Conservation (phyloP, 495 filamentous ascomycete genomes). For the Lasiosphaeria hispida region DNA sequence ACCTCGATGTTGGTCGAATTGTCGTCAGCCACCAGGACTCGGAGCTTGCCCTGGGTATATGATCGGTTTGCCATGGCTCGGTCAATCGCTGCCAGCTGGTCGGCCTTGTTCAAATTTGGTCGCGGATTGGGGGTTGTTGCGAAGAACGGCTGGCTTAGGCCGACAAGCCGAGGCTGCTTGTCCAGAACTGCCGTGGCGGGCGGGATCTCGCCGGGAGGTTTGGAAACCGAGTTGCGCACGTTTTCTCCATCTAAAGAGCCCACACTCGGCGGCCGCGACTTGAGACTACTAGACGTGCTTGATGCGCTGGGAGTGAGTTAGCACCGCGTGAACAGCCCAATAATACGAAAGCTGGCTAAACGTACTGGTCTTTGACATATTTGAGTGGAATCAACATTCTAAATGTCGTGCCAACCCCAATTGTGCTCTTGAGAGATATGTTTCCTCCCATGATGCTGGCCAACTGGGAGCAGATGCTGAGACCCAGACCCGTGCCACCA, state of each 20-base stretch:
- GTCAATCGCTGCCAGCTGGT: slow-evolving; percentile 43
- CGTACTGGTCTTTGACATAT: slow-evolving; percentile 63
- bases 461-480: slow-evolving; percentile 86
- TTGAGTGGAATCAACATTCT: slow-evolving; percentile 81
- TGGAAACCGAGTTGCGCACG: slow-evolving; percentile 33
- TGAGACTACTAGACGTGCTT: slow-evolving; percentile 50
- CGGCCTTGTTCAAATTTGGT: slow-evolving; percentile 29
- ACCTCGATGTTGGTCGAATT: slow-evolving; percentile 96
- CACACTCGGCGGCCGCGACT: slow-evolving; percentile 72
- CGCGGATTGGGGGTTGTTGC: slow-evolving; percentile 50
- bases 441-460: slow-evolving; percentile 77
- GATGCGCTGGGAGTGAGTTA: slow-evolving; percentile 34
- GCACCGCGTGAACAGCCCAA: slow-evolving; percentile 2
- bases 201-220: slow-evolving; percentile 28
- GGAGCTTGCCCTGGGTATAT: slow-evolving; percentile 58
- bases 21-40: slow-evolving; percentile 90
- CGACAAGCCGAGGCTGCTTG: slow-evolving; percentile 73
- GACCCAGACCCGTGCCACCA: slow-evolving; percentile 84
- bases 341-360: slow-evolving; percentile 20
- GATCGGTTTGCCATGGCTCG: slow-evolving; percentile 52
- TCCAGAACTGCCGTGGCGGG: slow-evolving; percentile 32
- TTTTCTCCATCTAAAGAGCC: slow-evolving; percentile 69
- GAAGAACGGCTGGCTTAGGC: slow-evolving; percentile 84
- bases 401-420: slow-evolving; percentile 76
- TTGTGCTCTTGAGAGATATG: slow-evolving; percentile 68